phyloP scores from a whole-genome alignment of 495 filamentous ascomycete genomes.

The Aspergillus hancockii region DNA sequence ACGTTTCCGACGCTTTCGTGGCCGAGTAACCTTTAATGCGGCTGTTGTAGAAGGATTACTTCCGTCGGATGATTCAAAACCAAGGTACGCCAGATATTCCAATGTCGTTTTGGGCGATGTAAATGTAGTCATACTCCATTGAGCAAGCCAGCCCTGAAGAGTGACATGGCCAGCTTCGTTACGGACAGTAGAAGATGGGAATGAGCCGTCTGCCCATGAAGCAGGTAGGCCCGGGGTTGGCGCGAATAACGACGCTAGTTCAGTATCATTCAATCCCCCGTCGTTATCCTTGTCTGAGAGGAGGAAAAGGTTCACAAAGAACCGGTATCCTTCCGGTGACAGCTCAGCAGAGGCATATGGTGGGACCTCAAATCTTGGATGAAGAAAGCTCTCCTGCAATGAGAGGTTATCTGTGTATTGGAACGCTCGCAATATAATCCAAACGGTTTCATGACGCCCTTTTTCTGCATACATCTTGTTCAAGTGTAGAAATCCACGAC shows the following conservation, averaged over 20 bases:
- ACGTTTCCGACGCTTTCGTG: conserved; percentile 77
- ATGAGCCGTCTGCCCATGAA: conserved; percentile 88
- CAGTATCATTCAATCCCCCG: conserved; percentile 82
- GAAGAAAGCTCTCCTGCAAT: conserved; percentile 86
- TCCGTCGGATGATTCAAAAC: conserved; percentile 72
- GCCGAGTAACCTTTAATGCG: conserved; percentile 87
- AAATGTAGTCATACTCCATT: conserved; percentile 99
- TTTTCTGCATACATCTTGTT: conserved; percentile 97
- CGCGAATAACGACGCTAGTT: conserved; percentile 83
- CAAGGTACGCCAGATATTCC: conserved; percentile 92
- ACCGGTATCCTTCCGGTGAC: conserved; percentile 91
- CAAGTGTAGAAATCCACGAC: conserved; percentile 78
- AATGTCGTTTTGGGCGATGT: conserved; percentile 91
- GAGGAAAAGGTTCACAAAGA: conserved; percentile 95
- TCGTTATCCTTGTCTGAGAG: conserved; percentile 97
- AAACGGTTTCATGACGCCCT: conserved; percentile 96
- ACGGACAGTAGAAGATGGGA: conserved; percentile 90
- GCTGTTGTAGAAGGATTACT: conserved; percentile 68
- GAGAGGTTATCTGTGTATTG: conserved; percentile 94
- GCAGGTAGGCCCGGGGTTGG: conserved; percentile 86
- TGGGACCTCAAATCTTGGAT: conserved; percentile 91
- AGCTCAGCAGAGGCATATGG: conserved; percentile 89
- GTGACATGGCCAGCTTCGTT: conserved; percentile 96
- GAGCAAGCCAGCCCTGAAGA: conserved; percentile 94
- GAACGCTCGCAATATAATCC: conserved; percentile 93